phyloP scores from a whole-genome alignment of 2,329 filamentous ascomycete genomes.

The Aspergillus fischeri region DNA sequence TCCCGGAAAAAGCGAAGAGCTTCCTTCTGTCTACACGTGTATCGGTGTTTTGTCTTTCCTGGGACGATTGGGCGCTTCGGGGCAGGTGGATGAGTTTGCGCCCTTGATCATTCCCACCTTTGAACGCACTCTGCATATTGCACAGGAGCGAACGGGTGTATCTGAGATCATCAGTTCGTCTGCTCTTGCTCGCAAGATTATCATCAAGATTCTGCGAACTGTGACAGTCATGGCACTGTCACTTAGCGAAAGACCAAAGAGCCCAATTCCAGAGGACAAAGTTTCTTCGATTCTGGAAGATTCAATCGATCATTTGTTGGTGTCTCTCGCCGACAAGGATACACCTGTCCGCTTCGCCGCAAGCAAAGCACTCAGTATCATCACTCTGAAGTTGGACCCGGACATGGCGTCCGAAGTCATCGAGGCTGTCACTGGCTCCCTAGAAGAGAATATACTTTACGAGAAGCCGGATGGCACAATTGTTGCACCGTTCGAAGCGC shows the following conservation, averaged over 20 bases:
- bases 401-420: slow-evolving; percentile 85
- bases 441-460: slow-evolving; percentile 60
- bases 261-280: slow-evolving; percentile 25
- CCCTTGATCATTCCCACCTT: slow-evolving; percentile 65
- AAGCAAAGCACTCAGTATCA: slow-evolving; percentile 85
- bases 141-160: slow-evolving; percentile 47
- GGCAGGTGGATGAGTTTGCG: slow-evolving; percentile 70
- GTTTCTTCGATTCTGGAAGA: slow-evolving; percentile 64
- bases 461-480: slow-evolving; percentile 44
- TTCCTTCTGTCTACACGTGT: slow-evolving; percentile 63
- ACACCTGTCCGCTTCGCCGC: slow-evolving; percentile 86
- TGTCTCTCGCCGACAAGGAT: slow-evolving; percentile 76
- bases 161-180: slow-evolving; percentile 61
- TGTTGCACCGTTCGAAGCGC: slow-evolving; percentile 32
- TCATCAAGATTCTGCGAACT: slow-evolving; percentile 80
- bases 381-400: slow-evolving; percentile 72
- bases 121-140: slow-evolving; percentile 57
- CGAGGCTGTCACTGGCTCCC: slow-evolving; percentile 71
- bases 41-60: slow-evolving; percentile 78
- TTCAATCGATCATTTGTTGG: slow-evolving; percentile 75
- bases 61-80: slow-evolving; percentile 66
- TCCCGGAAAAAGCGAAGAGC: slow-evolving; percentile 35
- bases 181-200: slow-evolving; percentile 73
- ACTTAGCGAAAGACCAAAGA: slow-evolving; percentile 41
- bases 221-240: slow-evolving; percentile 63